Base-by-base conservation (phyloP, 2,329 filamentous ascomycete genomes). In the Neonectria neomacrospora region DNA sequence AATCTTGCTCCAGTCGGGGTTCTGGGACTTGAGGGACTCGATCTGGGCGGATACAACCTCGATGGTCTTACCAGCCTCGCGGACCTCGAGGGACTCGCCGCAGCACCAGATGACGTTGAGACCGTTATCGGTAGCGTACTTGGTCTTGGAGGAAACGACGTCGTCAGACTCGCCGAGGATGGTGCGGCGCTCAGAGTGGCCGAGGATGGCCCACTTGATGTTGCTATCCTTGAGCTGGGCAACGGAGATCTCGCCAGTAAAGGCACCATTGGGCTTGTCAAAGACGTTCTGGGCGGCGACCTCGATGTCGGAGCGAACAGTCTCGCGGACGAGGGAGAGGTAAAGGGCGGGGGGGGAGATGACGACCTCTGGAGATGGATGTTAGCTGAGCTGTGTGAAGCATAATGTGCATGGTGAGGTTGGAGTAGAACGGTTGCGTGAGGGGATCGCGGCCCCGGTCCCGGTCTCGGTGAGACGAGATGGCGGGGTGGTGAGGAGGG, bases 251-350 rank as follows among this genome's bases (percentile, higher is more conserved):
- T 99, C 96, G 76, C 96, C 96, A 37, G 96, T 99, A 86, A 92
- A 98, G 74, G 96, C 96, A 74, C 96, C 96, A 81, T 96, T 94
- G 79, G 94, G 93, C 88, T 95, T 95, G 86, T 98, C 92, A 82
- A 89, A 98, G 81, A 98, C 93, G 83, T 99, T 99, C 85, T 99
- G 96, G 61, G 96, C 91, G 61, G 95, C 92, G 68, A 99, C 92
- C 77, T 92, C 91, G 78, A 99, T 85, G 70, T 90, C 89, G 73
- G 87, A 77, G 78, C 90, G 88, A 75, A 95, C 87, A 76, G 90
- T 86, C 79, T 96, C 90, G 75, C 93, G 93, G 76, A 94, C 89
- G 70, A 94, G 89, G 77, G 93, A 88, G 74, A 99, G 93, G 86
- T 97, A 98, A 78, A 98, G 87, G 63, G 93, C 82, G 51, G 96